Percentiles rank a stretch among this genome's conserved stretches.
phyloP scores from a whole-genome alignment of 129 eudicot genomes.

The Flaveria bidentis region DNA sequence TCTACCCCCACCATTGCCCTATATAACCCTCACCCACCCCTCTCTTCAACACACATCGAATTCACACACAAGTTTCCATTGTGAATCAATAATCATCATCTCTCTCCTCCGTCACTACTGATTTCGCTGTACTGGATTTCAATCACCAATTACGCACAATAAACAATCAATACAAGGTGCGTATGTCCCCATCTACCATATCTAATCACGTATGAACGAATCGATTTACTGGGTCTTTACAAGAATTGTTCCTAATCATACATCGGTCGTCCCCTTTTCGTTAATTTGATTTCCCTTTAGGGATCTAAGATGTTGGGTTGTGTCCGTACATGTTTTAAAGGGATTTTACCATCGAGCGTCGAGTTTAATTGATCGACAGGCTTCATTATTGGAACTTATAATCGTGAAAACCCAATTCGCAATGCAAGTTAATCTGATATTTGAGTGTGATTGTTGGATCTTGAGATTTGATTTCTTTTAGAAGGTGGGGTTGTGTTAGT shows the following conservation, averaged over 20 bases:
- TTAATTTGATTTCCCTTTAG: constrained; percentile 21
- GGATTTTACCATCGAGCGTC: too few relatives aligned
- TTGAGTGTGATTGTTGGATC: constrained; percentile 34
- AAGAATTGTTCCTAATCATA: constrained; percentile 8
- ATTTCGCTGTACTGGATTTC: constrained; percentile 34
- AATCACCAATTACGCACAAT: constrained; percentile 23
- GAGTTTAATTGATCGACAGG: not conserved
- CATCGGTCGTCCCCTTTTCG: constrained; percentile 16
- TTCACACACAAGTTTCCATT: constrained; percentile 23
- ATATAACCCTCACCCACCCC: constrained; percentile 34
- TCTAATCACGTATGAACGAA: not conserved
- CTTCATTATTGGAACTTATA: not conserved
- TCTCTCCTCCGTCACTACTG: constrained; percentile 23
- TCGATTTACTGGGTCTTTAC: not conserved
- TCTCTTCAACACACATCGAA: constrained; percentile 25
- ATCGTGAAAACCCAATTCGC: not conserved
- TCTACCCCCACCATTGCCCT: constrained; percentile 40
- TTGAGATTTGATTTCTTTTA: constrained; percentile 26
- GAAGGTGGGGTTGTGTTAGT: not conserved
- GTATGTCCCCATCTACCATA: constrained; percentile 17
- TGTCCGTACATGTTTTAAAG: not conserved
- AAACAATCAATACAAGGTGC: constrained; percentile 31
- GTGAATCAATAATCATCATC: constrained; percentile 23
- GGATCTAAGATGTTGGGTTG: constrained; percentile 22
- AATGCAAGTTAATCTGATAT: constrained; percentile 10